Evolutionary conservation across 2,329 filamentous ascomycete species (phyloP), one percentile per base, ranked within the genome.

Genomic region (Diaporthe sp.): DNA sequence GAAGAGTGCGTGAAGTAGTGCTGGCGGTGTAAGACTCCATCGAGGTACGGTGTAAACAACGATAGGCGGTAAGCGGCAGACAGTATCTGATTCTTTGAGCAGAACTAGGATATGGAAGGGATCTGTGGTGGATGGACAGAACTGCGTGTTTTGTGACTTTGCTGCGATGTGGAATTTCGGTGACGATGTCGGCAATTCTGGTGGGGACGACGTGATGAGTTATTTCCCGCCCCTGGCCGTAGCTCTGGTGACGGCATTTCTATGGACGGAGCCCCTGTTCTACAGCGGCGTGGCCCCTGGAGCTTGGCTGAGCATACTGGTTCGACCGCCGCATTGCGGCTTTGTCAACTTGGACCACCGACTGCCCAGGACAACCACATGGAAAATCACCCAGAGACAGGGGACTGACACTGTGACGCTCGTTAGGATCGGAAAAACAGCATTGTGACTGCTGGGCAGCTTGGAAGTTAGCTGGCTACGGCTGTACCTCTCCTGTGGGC

Each of bases 171-270:
- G 25, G n/a, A 37, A 65, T 28, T 73, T 46, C 22, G 22, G 1
- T 67, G 62, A 39, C 25, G 37, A 58, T 13, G 71, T 73, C 55
- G 58, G 15, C 46, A n/a, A n/a, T 25, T 44, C 3, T 44, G 39
- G 37, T 72, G 44, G 55, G 39, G 55, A 19, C 44, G 28, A 34
- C 8, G 4, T 42, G 25, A 37, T 44, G 49, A 60, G 57, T 39
- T 60, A n/a, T 39, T 60, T 39, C 17, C 57, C 34, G 28, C 42
- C 25, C 25, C 61, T 49, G 61, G 42, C 44, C 2, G 28, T 49
- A 34, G 61, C 34, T 39, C 17, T 17, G n/a, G n/a, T 28, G 51
- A 19, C 4, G 60, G 25, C 25, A 19, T 25, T 39, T 42, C 22
- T 28, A 9, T 6, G 13, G 37, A 15, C 17, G 10, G 17, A 34